Evolutionary conservation across 768 basidiomycete species (phyloP), one percentile per base, ranked within the genome.

Genomic region (Agaricus sinodeliciosus): DNA sequence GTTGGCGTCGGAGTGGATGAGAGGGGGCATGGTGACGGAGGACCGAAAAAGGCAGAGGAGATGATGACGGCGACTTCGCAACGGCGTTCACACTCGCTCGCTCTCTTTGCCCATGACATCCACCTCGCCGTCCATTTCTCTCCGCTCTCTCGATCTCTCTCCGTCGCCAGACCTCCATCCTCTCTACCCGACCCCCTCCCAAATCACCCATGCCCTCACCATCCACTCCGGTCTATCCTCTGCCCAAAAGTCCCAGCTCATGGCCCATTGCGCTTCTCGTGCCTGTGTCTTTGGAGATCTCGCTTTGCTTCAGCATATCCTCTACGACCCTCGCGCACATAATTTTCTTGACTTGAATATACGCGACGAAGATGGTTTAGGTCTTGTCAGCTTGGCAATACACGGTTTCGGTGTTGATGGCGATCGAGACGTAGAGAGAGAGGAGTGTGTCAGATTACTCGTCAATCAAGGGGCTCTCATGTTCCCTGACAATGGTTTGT

Each of bases 331-430:
- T 37, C 81, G 81, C 51, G 79, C 84, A 5, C 87, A 85, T 63
- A 64, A 71, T 9, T 78, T 74, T 60, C 70, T 90, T 54, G 89
- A 93, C 67, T 75, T 93, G 43, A 70, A 71, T 39, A 67, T 79
- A 51, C 78, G 80, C 58, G 94, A 95, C 67, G 92, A 94, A 48
- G 93, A 97, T 58, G 91, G 90, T 11, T 73, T 92, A 42, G 84
- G 87, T 22, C 70, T 93, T 56, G 75, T 94, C 71, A 85, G 87
- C 64, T 74, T 81, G 51, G 71, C 84, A 25, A 88, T 91, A 59
- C 81, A 90, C 57, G 90, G 89, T 9, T 92, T 92, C 63, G 86
- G 88, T 36, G 80, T 82, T 25, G 89, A 90, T 49, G 79, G 80
- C 16, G 90, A 92, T 57, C 79, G 87, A 52, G 87, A 92, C 53